A percentile compares a stretch with the other conserved stretches of the same genome.
phyloP scores from a whole-genome alignment of 345 rosid species.

The Bruguiera sexangula region DNA sequence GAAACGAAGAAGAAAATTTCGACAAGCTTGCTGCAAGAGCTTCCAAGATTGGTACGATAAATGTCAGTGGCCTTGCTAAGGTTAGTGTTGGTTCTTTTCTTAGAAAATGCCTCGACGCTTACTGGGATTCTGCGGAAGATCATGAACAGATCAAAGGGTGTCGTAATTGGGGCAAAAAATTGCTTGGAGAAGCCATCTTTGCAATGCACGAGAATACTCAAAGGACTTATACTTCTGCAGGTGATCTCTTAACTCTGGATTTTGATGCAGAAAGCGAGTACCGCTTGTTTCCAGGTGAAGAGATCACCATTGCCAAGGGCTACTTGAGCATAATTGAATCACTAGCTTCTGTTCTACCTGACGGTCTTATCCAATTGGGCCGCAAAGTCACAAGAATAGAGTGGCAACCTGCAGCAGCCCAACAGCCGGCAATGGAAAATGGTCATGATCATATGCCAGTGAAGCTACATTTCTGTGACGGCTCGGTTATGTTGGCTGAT shows the following conservation, averaged over 20 bases:
- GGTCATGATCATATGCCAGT: conserved; percentile 46
- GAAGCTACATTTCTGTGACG: conserved; percentile 79
- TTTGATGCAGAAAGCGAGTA: conserved; percentile 87
- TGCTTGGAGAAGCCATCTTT: conserved; percentile 68
- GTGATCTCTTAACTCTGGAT: conserved; percentile 68
- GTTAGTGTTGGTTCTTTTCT: conserved; percentile 66
- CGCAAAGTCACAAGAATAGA: conserved; percentile 58
- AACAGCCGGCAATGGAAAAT: conserved; percentile 21
- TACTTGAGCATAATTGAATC: conserved; percentile 61
- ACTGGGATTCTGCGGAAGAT: conserved; percentile 42
- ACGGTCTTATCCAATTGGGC: conserved; percentile 63
- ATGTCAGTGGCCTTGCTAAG: conserved; percentile 30
- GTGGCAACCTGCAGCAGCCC: conserved; percentile 51
- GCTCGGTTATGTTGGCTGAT: conserved; percentile 70
- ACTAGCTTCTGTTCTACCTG: conserved; percentile 74
- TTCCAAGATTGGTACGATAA: conserved; percentile 30
- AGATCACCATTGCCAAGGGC: conserved; percentile 91
- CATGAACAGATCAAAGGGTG: conserved; percentile 31
- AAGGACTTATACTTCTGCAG: conserved; percentile 88
- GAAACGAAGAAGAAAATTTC: conserved; percentile 21
- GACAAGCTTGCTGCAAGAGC: conserved; percentile 39
- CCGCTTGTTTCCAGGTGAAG: conserved; percentile 85
- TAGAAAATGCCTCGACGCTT: conserved; percentile 48
- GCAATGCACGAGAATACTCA: conserved; percentile 69
- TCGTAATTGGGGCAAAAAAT: conserved; percentile 53